These are phyloP conservation scores for Phytophthora uliginosa DNA, from an alignment of 352 stramenopile genomes.

Conservation along the genomic window DNA sequence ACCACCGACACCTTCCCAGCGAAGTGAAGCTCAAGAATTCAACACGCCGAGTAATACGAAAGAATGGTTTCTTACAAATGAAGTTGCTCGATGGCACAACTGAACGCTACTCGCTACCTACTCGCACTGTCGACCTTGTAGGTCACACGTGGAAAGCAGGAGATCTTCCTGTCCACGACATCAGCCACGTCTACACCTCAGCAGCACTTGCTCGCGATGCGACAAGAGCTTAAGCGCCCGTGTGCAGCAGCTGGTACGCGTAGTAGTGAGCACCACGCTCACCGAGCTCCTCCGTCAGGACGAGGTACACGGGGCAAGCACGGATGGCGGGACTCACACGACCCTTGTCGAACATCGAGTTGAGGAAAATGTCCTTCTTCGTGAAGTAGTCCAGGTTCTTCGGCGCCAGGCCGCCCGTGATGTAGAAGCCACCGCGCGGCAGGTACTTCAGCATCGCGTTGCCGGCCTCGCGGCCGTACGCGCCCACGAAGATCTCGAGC, in stretches of 20 bases:
- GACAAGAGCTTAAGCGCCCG: conserved; percentile 41
- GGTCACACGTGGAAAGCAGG: conserved; percentile 6
- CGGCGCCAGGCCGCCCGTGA: conserved; percentile 96
- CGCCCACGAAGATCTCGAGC: conserved; percentile 95
- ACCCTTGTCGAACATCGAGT: conserved; percentile 88
- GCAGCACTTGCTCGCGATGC: conserved; percentile 25
- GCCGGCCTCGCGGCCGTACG: conserved; percentile 96
- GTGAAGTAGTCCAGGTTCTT: conserved; percentile 97
- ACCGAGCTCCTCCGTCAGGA: conserved; percentile 91
- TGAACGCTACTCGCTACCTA: conserved; percentile 21
- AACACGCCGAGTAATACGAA: conserved; percentile 20
- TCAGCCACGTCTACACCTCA: conserved; percentile 31
- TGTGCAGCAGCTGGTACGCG: conserved; percentile 76
- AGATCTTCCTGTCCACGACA: conserved; percentile 13
- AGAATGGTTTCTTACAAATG: conserved; percentile 30
- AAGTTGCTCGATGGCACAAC: conserved; percentile 31
- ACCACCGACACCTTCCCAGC: not conserved
- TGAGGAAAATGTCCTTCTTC: conserved; percentile 77
- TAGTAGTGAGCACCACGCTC: conserved; percentile 91
- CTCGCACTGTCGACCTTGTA: conserved; percentile 11
- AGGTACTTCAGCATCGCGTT: conserved; percentile 96
- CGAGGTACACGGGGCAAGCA: conserved; percentile 87
- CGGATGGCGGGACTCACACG: conserved; percentile 82
- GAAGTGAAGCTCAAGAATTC: not conserved
- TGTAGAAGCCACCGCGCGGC: conserved; percentile 96